phyloP scores from a whole-genome alignment of 2,329 filamentous ascomycete species.

The Fusarium torreyae region DNA sequence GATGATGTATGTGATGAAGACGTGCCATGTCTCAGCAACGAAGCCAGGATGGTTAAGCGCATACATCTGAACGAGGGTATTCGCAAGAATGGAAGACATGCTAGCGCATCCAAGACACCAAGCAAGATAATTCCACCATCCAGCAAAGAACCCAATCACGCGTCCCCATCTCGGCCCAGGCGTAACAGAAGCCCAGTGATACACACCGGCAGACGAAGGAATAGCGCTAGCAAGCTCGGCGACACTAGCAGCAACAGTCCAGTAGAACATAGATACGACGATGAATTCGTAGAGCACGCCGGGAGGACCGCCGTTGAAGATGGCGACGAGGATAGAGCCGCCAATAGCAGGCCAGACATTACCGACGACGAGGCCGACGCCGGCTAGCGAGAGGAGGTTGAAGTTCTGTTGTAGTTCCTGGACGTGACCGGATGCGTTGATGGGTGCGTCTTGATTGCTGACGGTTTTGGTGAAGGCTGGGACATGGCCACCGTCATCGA shows the following conservation, averaged over 20 bases:
- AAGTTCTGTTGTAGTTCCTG: slow-evolving; percentile 59
- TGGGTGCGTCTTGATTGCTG: slow-evolving; percentile 10
- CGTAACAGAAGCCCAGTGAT: slow-evolving; percentile 74
- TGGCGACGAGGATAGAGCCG: slow-evolving; percentile 63
- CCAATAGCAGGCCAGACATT: slow-evolving; percentile 63
- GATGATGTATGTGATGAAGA: slow-evolving; percentile 60
- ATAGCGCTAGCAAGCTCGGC: slow-evolving; percentile 74
- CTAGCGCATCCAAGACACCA: slow-evolving; percentile 59
- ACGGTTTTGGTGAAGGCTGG: slow-evolving; percentile 10
- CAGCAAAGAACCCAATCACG: slow-evolving; percentile 62
- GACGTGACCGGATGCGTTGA: slow-evolving; percentile 60
- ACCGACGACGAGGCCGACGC: slow-evolving; percentile 59
- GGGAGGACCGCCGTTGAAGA: slow-evolving; percentile 74
- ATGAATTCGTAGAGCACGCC: slow-evolving; percentile 75
- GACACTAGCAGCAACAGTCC: slow-evolving; percentile 70
- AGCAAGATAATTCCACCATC: slow-evolving; percentile 63
- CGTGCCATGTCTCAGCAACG: slow-evolving; percentile 58
- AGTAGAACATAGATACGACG: slow-evolving; percentile 66
- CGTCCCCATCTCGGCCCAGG: slow-evolving; percentile 67
- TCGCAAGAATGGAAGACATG: slow-evolving; percentile 60
- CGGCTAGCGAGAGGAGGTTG: slow-evolving; percentile 59
- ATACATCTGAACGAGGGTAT: slow-evolving; percentile 62
- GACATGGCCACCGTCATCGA: slow-evolving; percentile 6
- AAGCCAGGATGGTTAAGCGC: slow-evolving; percentile 58
- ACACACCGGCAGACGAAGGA: slow-evolving; percentile 73